Conservation (phyloP, 73 alveolate species). For the Blepharisma japonicum region DNA sequence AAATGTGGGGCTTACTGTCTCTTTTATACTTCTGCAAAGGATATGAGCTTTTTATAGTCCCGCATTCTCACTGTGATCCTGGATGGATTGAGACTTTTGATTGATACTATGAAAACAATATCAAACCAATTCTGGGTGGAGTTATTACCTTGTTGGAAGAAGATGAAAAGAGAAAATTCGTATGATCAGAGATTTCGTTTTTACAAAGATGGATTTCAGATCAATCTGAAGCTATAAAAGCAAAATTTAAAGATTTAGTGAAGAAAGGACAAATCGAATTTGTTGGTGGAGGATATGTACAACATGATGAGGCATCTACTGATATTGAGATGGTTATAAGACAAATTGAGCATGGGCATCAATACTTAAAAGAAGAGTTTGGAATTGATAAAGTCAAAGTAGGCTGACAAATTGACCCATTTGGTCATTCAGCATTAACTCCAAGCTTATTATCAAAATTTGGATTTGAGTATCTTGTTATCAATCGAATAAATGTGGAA, state of each 20-base stretch:
- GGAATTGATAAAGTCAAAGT: constrained; percentile 62
- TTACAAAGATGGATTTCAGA: constrained; percentile 61
- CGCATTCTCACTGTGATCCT: constrained; percentile 81
- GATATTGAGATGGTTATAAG: constrained; percentile 40
- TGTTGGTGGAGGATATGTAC: constrained; percentile 92
- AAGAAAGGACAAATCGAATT: constrained; percentile 71
- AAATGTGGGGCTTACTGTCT: too few relatives aligned
- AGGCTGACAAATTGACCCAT: constrained; percentile 86
- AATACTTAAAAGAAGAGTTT: constrained; percentile 68
- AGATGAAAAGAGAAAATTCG: constrained; percentile 35
- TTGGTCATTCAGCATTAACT: constrained; percentile 73
- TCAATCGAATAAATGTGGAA: constrained; percentile 36
- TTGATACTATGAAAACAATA: constrained; percentile 45
- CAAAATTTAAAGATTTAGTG: constrained; percentile 47
- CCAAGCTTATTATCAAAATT: constrained; percentile 38
- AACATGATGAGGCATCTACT: constrained; percentile 83
- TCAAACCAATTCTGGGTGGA: constrained; percentile 23
- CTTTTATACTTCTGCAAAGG: too few relatives aligned
- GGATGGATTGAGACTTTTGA: constrained; percentile 83
- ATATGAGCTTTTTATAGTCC: constrained; percentile 35
- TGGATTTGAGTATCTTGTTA: constrained; percentile 52
- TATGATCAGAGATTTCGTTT: constrained; percentile 62
- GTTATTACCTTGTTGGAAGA: constrained; percentile 30
- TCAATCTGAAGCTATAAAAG: neutral
- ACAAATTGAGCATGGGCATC: constrained; percentile 70